phyloP scores from a whole-genome alignment of 768 basidiomycete genomes.

The Lactarius tabidus region DNA sequence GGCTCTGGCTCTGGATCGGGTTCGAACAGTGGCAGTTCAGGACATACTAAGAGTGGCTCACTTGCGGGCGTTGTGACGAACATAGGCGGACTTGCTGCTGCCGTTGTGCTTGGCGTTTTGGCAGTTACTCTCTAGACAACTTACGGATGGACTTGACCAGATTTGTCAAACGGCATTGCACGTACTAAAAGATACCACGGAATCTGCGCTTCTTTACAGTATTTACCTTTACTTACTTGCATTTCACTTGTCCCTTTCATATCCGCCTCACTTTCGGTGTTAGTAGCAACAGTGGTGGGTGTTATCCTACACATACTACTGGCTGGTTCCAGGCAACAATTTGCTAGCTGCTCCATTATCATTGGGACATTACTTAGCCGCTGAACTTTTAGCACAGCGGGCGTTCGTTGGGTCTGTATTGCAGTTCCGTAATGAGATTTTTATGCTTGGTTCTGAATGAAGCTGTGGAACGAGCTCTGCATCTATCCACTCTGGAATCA shows the following conservation, averaged over 20 bases:
- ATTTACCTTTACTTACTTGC: not conserved
- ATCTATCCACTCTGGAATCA: not conserved
- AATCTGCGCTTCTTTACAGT: not conserved
- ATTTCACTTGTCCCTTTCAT: not conserved
- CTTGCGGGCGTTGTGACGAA: not conserved
- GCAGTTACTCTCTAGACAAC: conserved; percentile 1
- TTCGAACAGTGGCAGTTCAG: not conserved
- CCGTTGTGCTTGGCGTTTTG: not conserved
- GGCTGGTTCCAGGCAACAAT: conserved; percentile 6
- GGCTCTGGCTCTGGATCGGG: not conserved
- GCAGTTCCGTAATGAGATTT: not conserved
- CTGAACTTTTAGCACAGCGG: not conserved
- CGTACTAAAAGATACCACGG: conserved; percentile 11
- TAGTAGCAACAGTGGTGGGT: not conserved
- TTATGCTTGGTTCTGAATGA: not conserved
- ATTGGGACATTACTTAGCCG: not conserved
- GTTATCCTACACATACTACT: not conserved
- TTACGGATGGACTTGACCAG: not conserved
- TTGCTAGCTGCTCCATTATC: not conserved
- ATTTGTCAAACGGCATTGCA: not conserved
- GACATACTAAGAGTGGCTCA: not conserved
- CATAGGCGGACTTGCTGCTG: not conserved
- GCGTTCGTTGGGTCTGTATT: not conserved
- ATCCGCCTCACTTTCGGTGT: not conserved
- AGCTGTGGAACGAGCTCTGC: not conserved